Conservation (phyloP, 2,329 filamentous ascomycete species). For the Aspergillus fumigatiaffinis region DNA sequence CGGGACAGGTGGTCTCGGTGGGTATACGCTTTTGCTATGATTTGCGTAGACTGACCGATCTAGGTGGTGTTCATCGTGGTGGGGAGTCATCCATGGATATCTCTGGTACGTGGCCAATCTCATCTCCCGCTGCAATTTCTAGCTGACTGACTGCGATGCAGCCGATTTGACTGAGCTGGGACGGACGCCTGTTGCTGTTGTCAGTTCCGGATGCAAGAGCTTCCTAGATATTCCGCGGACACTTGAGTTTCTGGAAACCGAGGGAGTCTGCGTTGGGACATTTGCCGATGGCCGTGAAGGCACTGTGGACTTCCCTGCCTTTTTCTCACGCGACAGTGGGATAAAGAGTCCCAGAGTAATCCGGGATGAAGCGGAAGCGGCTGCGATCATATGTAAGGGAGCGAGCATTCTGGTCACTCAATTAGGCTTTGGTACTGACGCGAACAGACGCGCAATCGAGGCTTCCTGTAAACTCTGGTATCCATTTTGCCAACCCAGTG, state of each 20-base stretch:
- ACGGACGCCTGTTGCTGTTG: conserved; percentile 79
- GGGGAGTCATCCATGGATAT: conserved; percentile 86
- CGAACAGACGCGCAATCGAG: conserved; percentile 64
- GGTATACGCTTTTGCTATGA: conserved; percentile 1
- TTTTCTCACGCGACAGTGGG: conserved; percentile 87
- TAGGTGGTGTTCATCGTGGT: conserved; percentile 81
- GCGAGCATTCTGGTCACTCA: background rate
- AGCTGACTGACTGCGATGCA: conserved; percentile 13
- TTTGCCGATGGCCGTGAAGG: conserved; percentile 77
- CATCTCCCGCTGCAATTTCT: background rate
- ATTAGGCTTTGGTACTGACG: conserved; percentile 1
- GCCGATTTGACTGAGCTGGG: conserved; percentile 93
- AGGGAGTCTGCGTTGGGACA: conserved; percentile 75
- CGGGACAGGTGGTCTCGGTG: conserved; percentile 82
- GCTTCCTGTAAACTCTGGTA: conserved; percentile 69
- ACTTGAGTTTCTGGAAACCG: conserved; percentile 71
- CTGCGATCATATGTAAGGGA: conserved; percentile 72
- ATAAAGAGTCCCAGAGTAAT: conserved; percentile 73
- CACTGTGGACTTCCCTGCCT: conserved; percentile 80
- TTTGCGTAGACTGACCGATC: conserved; percentile 11
- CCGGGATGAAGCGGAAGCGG: conserved; percentile 73
- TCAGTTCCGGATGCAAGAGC: conserved; percentile 90
- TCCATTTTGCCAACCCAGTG: conserved; percentile 87
- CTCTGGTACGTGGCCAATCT: conserved; percentile 49
- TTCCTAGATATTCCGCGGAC: conserved; percentile 91